A percentile compares a stretch with the other conserved stretches of the same genome.
Evolutionary conservation across 2,329 filamentous ascomycete genomes (phyloP).

Genomic region (Clonostachys rhizophaga): DNA sequence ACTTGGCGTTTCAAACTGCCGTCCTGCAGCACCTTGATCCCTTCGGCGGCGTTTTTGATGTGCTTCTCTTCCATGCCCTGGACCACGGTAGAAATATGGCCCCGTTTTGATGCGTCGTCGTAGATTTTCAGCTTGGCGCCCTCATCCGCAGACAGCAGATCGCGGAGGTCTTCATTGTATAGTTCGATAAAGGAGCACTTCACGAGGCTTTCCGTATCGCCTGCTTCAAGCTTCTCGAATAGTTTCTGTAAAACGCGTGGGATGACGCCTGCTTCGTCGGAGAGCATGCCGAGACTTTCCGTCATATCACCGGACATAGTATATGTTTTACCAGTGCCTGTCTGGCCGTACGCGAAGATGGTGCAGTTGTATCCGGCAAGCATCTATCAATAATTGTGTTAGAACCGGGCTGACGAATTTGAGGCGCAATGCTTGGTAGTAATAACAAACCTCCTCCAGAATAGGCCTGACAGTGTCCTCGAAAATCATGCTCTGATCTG

Average conservation of each 20-base stretch:
- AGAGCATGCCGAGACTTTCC: constrained; percentile 77
- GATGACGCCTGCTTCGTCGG: constrained; percentile 91
- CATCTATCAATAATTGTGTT: constrained; percentile 53
- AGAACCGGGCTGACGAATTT: background rate
- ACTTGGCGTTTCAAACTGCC: constrained; percentile 94
- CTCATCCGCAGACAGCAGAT: constrained; percentile 80
- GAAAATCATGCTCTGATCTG: constrained; percentile 90
- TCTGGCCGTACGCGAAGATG: constrained; percentile 97
- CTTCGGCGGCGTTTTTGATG: constrained; percentile 78
- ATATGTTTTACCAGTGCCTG: constrained; percentile 96
- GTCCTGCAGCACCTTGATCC: constrained; percentile 81
- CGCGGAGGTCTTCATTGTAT: constrained; percentile 95
- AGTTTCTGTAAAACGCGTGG: constrained; percentile 84
- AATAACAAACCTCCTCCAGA: constrained; percentile 72
- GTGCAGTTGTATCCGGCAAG: constrained; percentile 95
- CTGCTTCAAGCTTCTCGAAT: constrained; percentile 77
- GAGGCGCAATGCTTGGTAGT: background rate
- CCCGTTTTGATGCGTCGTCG: constrained; percentile 83
- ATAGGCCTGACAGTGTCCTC: constrained; percentile 95
- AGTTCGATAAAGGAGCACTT: constrained; percentile 98
- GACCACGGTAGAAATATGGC: constrained; percentile 80
- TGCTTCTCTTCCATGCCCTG: constrained; percentile 98
- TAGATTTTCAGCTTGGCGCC: constrained; percentile 88
- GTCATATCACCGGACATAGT: constrained; percentile 99
- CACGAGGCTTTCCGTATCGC: constrained; percentile 79